Base-by-base conservation (phyloP, 768 basidiomycete species). In the Phallus indusiatus region DNA sequence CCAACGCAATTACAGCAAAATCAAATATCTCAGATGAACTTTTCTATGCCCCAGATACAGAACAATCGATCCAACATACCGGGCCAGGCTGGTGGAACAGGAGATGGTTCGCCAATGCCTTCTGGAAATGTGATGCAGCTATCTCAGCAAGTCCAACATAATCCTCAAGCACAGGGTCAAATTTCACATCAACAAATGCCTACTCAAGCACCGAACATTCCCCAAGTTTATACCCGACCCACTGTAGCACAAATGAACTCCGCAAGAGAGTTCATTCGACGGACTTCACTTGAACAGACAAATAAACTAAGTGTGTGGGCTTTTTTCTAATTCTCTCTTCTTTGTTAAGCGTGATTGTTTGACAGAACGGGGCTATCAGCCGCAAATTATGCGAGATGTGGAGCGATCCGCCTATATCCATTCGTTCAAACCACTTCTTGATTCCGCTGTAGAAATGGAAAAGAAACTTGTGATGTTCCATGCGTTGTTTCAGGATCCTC, bases 361-460 rank as follows among this genome's bases (percentile, higher is more conserved):
- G 5, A 34, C 37, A 59, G 48, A 47, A 34, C 59, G 50, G 34
- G 54, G 21, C 1, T 74, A 77, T 67, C 54, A 64, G 9, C 52
- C 64, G 8, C 65, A 73, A 17, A 75, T 76, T 17, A 64, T 87
- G 24, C 75, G 82, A 5, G 72, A 76, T 9, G 81, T 82, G 1
- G 82, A 82, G 59, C 75, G 80, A 48, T 59, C 72, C 47, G 82
- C 82, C 56, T 88, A 79, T 63, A 77, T 74, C 55, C 65, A 67
- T 21, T 47, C 78, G 5, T 71, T 87, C 28, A 82, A 84, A 53
- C 73, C 77, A 36, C 65, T 83, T 16, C 68, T 68, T 65, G 79
- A 75, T 53, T 66, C 73, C 53, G 73, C 74, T 46, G 49, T 52
- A 12, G 83, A 85, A 0, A 68, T 84, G 21, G 81, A 87, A 3